Evolutionary conservation across 2,329 filamentous ascomycete species (phyloP).

Genomic region (Ophiocordyceps polyrhachis-furcata): DNA sequence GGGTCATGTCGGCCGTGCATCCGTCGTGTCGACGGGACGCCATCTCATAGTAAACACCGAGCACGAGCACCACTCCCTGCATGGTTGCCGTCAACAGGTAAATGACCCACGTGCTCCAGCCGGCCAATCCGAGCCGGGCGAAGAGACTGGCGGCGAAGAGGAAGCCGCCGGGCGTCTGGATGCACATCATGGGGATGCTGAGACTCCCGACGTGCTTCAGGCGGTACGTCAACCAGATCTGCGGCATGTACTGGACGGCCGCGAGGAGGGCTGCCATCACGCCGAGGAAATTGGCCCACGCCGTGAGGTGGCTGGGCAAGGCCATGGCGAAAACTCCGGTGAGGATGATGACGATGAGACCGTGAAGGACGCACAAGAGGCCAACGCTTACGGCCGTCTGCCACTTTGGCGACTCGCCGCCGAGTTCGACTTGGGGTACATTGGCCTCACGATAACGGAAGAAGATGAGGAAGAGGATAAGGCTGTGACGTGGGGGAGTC

Average conservation of each 20-base stretch:
- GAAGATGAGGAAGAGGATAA: conserved; percentile 87
- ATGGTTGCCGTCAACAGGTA: conserved; percentile 72
- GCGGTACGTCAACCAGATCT: conserved; percentile 80
- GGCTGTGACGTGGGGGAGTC: conserved; percentile 34
- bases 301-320: conserved; percentile 42
- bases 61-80: conserved; percentile 61
- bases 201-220: conserved; percentile 77
- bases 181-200: conserved; percentile 95
- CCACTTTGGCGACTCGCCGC: conserved; percentile 43
- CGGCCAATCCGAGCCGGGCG: conserved; percentile 55
- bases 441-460: conserved; percentile 49
- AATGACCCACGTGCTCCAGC: conserved; percentile 93
- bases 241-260: conserved; percentile 80
- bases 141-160: conserved; percentile 77
- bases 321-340: conserved; percentile 48
- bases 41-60: conserved; percentile 65
- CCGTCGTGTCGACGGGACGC: conserved; percentile 17
- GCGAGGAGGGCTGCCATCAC: conserved; percentile 62
- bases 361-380: conserved; percentile 53
- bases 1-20: conserved; percentile 7
- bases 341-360: conserved; percentile 49
- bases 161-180: conserved; percentile 85
- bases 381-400: conserved; percentile 64
- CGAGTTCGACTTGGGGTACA: conserved; percentile 28
- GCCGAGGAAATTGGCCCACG: conserved; percentile 75